A percentile compares a stretch with the other conserved stretches of the same genome.
Evolutionary conservation across 140 eudicot species (phyloP).

Genomic region (Bidens hawaiensis): DNA sequence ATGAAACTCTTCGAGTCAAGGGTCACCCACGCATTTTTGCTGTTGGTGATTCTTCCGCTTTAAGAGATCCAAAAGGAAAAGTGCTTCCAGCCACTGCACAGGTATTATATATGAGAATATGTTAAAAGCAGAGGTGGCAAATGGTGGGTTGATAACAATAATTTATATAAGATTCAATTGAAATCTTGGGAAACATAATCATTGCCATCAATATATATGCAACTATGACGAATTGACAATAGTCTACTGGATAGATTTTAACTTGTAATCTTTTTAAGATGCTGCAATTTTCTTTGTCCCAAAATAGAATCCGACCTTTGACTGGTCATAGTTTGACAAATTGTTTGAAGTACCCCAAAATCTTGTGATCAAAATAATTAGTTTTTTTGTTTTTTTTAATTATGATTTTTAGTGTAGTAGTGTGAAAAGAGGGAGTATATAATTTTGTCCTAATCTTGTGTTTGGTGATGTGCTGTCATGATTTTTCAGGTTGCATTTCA

Average conservation of each 20-base stretch:
- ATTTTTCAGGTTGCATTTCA: conserved; percentile 85
- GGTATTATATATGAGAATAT: conserved; percentile 36
- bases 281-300: background rate
- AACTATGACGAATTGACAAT: background rate
- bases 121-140: conserved; percentile 1
- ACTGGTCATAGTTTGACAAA: background rate
- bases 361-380: background rate
- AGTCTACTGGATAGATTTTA: background rate
- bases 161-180: no score
- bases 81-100: conserved; percentile 96
- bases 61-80: conserved; percentile 74
- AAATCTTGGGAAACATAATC: no score
- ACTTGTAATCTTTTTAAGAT: background rate
- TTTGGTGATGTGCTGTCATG: conserved; percentile 8
- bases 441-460: background rate
- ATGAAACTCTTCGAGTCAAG: conserved; percentile 93
- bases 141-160: background rate
- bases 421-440: background rate
- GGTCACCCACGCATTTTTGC: conserved; percentile 99
- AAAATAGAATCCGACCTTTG: background rate
- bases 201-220: background rate
- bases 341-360: background rate
- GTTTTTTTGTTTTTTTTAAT: no score
- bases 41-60: conserved; percentile 90
- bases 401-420: no score